Percentiles rank a stretch among this genome's conserved stretches.
Evolutionary conservation across 2,329 filamentous ascomycete species (phyloP).

Genomic region (Fusarium sp.): DNA sequence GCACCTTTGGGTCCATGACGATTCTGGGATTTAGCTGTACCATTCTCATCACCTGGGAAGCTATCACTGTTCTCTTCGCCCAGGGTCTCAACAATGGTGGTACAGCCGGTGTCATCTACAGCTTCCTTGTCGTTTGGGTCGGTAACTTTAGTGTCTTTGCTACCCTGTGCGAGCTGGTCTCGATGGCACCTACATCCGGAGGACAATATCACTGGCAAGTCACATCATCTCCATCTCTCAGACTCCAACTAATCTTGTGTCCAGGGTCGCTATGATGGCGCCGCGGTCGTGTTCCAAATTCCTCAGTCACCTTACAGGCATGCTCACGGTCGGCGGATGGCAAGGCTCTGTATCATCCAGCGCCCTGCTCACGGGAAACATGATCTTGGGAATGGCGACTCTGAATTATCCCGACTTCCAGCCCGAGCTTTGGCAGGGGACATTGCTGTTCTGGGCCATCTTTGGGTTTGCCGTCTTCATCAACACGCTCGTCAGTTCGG

Average conservation of each 20-base stretch:
- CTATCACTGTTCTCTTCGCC: conserved; percentile 46
- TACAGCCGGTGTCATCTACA: conserved; percentile 62
- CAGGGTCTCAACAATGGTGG: conserved; percentile 60
- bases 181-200: conserved; percentile 60
- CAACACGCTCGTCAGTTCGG: conserved; percentile 58
- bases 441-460: conserved; percentile 59
- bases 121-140: conserved; percentile 59
- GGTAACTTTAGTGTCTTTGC: conserved; percentile 57
- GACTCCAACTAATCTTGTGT: accelerated
- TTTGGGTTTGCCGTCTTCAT: conserved; percentile 58
- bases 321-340: conserved; percentile 62
- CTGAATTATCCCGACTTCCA: conserved; percentile 51
- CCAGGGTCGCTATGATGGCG: conserved; percentile 61
- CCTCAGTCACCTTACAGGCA: conserved; percentile 62
- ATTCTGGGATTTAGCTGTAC: conserved; percentile 64
- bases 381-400: conserved; percentile 51
- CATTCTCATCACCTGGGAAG: conserved; percentile 64
- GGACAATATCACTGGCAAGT: conserved; percentile 66
- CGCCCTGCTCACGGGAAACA: conserved; percentile 56
- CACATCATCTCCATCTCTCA: accelerated
- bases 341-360: conserved; percentile 48
- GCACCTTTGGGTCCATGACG: conserved; percentile 60
- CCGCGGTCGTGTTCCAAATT: conserved; percentile 59
- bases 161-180: conserved; percentile 53
- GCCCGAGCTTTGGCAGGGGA: conserved; percentile 58